Evolutionary conservation across 148 eudicot species (phyloP).

Genomic region (Heliamphora exappendiculata): DNA sequence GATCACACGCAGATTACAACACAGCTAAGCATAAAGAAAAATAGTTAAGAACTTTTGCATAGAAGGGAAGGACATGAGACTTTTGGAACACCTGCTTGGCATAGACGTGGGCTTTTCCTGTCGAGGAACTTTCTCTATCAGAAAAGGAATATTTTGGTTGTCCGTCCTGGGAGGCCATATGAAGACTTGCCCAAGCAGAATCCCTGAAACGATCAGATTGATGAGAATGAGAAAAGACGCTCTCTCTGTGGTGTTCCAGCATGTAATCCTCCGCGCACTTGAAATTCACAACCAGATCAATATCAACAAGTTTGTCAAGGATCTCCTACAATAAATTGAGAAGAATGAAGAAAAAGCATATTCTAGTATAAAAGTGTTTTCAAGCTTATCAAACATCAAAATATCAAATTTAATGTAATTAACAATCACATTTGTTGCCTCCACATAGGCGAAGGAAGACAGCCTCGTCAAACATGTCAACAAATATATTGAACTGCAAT

Average conservation of each 20-base stretch:
- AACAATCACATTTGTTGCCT: not conserved
- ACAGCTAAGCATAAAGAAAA: not conserved
- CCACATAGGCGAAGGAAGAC: not conserved
- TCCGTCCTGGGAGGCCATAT: slow-evolving; percentile 12
- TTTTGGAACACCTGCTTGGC: slow-evolving; percentile 5
- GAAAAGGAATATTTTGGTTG: slow-evolving; percentile 18
- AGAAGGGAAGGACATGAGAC: not conserved
- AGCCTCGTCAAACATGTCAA: not conserved
- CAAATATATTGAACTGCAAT: not conserved
- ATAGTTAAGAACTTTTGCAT: no score
- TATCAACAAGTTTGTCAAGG: slow-evolving; percentile 25
- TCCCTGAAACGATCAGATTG: slow-evolving; percentile 4
- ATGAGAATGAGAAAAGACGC: slow-evolving; percentile 16
- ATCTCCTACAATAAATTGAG: slow-evolving; percentile 18
- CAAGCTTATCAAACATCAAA: not conserved
- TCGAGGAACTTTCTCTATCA: not conserved
- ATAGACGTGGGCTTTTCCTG: not conserved
- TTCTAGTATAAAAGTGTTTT: not conserved
- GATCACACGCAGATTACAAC: not conserved
- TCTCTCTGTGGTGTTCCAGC: slow-evolving; percentile 13
- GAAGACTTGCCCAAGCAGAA: slow-evolving; percentile 12
- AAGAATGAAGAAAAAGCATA: not conserved
- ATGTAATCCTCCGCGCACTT: slow-evolving; percentile 20
- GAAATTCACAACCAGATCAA: slow-evolving; percentile 32
- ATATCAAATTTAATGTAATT: not conserved